These are phyloP conservation scores for Rosa chinensis DNA, from an alignment of 306 rosid species.

Conservation along the genomic window DNA sequence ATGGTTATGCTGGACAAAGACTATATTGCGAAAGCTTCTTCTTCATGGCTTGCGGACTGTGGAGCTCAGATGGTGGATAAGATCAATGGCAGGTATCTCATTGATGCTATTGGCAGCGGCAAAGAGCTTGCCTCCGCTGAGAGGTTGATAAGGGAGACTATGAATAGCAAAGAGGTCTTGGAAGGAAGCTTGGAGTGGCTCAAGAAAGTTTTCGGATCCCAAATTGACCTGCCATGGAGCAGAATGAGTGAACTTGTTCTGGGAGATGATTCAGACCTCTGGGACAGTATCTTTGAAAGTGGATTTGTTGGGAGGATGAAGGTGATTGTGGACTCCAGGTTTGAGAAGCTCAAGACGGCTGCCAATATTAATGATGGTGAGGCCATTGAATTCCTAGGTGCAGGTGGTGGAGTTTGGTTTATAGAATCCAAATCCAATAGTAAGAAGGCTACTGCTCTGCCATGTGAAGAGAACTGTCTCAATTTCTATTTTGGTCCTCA, in stretches of 20 bases:
- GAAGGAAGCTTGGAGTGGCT: conserved; percentile 96
- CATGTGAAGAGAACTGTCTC: conserved; percentile 68
- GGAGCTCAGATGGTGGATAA: conserved; percentile 54
- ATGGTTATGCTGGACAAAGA: conserved; percentile 73
- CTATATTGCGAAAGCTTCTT: conserved; percentile 66
- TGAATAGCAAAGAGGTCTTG: conserved; percentile 86
- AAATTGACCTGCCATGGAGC: conserved; percentile 96
- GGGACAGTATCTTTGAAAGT: conserved; percentile 91
- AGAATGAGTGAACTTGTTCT: conserved; percentile 88
- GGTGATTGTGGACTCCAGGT: conserved; percentile 58
- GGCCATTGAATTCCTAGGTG: conserved; percentile 46
- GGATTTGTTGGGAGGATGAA: conserved; percentile 80
- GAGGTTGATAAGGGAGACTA: conserved; percentile 82
- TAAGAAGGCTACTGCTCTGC: conserved; percentile 47
- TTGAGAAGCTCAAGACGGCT: conserved; percentile 47
- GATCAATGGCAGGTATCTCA: conserved; percentile 71
- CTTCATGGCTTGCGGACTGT: conserved; percentile 78
- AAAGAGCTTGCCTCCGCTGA: conserved; percentile 82
- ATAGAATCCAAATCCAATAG: conserved; percentile 45
- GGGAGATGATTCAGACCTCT: conserved; percentile 86
- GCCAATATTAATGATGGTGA: conserved; percentile 45
- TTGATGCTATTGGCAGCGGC: conserved; percentile 72
- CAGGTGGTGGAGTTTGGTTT: conserved; percentile 92
- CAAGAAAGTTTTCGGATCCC: conserved; percentile 88
- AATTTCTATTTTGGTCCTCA: conserved; percentile 84